Conservation (phyloP, 441 rosid species). For the Mallotus japonicus region DNA sequence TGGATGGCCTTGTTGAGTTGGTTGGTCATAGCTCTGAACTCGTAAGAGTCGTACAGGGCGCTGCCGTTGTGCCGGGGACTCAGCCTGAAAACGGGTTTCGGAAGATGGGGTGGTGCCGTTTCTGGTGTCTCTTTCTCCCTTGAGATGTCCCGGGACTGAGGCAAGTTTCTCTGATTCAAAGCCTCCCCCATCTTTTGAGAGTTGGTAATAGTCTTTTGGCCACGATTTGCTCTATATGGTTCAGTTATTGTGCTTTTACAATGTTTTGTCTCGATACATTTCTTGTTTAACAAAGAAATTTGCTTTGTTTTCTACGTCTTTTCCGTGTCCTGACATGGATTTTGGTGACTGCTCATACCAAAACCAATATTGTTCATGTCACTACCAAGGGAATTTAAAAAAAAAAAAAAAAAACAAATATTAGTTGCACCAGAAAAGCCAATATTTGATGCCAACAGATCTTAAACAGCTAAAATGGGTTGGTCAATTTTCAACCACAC, state of each 20-base stretch:
- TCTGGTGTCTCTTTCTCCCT: background rate
- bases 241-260: background rate
- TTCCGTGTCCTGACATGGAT: slow-evolving; percentile 19
- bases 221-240: background rate
- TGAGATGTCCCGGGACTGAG: background rate
- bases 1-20: slow-evolving; percentile 50
- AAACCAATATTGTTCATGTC: slow-evolving; percentile 1
- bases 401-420: too few species aligned
- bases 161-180: slow-evolving; percentile 16
- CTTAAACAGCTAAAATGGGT: background rate
- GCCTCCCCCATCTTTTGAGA: slow-evolving; percentile 20
- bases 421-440: background rate
- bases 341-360: background rate
- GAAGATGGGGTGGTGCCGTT: background rate
- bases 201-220: background rate
- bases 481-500: too few species aligned
- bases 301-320: slow-evolving; percentile 31
- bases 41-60: slow-evolving; percentile 46
- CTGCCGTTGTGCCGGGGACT: slow-evolving; percentile 37
- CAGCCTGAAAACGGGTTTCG: slow-evolving; percentile 18
- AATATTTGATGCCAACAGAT: background rate
- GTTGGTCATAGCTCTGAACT: slow-evolving; percentile 38
- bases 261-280: background rate
- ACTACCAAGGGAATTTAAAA: background rate
- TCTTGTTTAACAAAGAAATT: slow-evolving; percentile 17